Percentiles rank a stretch among this genome's conserved stretches.
These are phyloP conservation scores for Millerozyma acaciae DNA, from an alignment of 805 yeast genomes.

Conservation along the genomic window DNA sequence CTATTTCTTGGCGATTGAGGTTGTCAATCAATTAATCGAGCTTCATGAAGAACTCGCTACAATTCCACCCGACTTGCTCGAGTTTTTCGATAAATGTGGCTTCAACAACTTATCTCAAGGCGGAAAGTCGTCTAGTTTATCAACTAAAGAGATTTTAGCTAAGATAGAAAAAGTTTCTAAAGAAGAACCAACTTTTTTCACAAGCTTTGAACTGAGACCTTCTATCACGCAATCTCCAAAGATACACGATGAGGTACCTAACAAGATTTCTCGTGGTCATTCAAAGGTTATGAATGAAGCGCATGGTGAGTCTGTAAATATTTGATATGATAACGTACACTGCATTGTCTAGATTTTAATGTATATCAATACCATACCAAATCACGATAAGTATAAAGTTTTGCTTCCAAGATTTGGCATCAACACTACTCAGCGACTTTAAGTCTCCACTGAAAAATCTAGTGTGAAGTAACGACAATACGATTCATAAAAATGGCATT, in stretches of 20 bases:
- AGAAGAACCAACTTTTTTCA: slow-evolving; percentile 30
- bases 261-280: slow-evolving; percentile 30
- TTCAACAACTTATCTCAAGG: slow-evolving; percentile 23
- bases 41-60: slow-evolving; percentile 73
- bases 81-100: slow-evolving; percentile 45
- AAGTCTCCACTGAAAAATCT: too few species aligned
- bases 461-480: too few species aligned
- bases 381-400: too few species aligned
- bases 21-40: slow-evolving; percentile 77
- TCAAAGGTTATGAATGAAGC: slow-evolving; percentile 24
- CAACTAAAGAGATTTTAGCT: slow-evolving; percentile 36
- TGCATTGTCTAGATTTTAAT: too few species aligned
- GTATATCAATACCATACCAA: too few species aligned
- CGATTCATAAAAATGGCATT: slow-evolving; percentile 21
- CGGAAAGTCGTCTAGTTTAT: slow-evolving; percentile 14
- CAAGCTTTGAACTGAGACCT: slow-evolving; percentile 10
- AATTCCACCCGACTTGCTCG: slow-evolving; percentile 65
- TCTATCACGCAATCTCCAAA: slow-evolving; percentile 8
- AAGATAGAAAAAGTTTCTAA: slow-evolving; percentile 28
- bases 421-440: too few species aligned
- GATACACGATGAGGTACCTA: slow-evolving; percentile 24
- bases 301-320: slow-evolving; percentile 28
- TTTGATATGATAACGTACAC: background rate
- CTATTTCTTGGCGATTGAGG: slow-evolving; percentile 87
- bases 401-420: too few species aligned